These are phyloP conservation scores for Leccinum imitatum DNA, from an alignment of 768 basidiomycete genomes.

Conservation along the genomic window DNA sequence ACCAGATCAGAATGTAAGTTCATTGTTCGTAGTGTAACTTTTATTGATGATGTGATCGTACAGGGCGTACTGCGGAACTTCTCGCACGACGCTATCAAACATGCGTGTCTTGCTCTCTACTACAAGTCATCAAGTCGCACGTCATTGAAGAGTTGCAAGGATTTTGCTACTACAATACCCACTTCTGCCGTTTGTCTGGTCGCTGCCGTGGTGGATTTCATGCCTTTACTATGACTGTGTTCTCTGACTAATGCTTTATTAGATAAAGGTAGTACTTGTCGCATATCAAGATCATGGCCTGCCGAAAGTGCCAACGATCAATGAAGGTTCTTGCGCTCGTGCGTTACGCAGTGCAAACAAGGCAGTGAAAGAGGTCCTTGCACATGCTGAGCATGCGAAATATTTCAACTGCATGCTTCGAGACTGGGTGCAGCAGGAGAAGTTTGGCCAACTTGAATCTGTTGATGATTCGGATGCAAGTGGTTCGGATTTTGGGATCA, in stretches of 20 bases:
- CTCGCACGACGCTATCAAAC: not conserved
- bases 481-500: too few species aligned
- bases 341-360: not conserved
- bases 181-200: not conserved
- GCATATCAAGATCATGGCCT: not conserved
- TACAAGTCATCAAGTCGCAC: not conserved
- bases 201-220: not conserved
- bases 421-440: not conserved
- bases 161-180: not conserved
- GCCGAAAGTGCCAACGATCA: not conserved
- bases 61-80: not conserved
- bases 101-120: not conserved
- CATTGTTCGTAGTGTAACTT: not conserved
- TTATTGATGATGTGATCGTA: not conserved
- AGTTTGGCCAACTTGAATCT: not conserved
- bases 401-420: not conserved
- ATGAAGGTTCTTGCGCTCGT: not conserved
- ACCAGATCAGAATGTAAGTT: not conserved
- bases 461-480: too few species aligned
- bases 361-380: not conserved
- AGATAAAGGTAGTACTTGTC: not conserved
- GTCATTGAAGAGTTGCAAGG: not conserved
- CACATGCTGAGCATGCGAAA: not conserved
- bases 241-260: not conserved
- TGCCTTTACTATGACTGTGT: not conserved